phyloP scores from a whole-genome alignment of 2,329 filamentous ascomycete species.

The Clathrospora elynae region DNA sequence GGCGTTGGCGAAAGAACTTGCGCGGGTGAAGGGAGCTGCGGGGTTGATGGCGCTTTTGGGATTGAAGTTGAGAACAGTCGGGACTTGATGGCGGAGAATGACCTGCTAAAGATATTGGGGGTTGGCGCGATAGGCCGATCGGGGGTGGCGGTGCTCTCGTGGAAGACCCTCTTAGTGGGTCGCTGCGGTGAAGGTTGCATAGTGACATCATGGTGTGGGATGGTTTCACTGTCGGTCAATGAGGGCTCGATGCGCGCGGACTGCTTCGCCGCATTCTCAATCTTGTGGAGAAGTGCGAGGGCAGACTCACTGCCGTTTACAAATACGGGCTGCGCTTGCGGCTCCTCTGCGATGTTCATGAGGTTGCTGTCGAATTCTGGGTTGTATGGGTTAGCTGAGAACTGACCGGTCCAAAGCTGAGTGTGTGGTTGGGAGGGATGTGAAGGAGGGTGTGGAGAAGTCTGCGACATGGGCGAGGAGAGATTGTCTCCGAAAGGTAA shows the following conservation, averaged over 20 bases:
- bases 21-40: slow-evolving; percentile 7
- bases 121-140: slow-evolving; percentile 13
- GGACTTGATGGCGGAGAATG: slow-evolving; percentile 31
- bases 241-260: slow-evolving; percentile 5
- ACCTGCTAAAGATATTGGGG: slow-evolving; percentile 25
- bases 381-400: slow-evolving; percentile 17
- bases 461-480: not conserved
- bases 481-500: not conserved
- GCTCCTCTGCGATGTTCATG: slow-evolving; percentile 9
- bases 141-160: slow-evolving; percentile 14
- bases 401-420: not conserved
- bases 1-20: slow-evolving; percentile 16
- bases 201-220: slow-evolving; percentile 4
- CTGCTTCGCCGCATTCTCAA: slow-evolving; percentile 25
- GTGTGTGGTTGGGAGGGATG: no score
- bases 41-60: slow-evolving; percentile 7
- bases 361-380: slow-evolving; percentile 29
- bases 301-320: slow-evolving; percentile 26
- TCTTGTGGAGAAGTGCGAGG: slow-evolving; percentile 28
- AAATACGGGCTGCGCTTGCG: slow-evolving; percentile 16
- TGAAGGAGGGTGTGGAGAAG: not conserved
- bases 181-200: slow-evolving; percentile 10
- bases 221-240: slow-evolving; percentile 2
- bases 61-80: slow-evolving; percentile 19
- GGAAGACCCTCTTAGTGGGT: slow-evolving; percentile 5